Evolutionary conservation across 2,329 filamentous ascomycete genomes (phyloP).

Genomic region (Proliferodiscus dingleyae): DNA sequence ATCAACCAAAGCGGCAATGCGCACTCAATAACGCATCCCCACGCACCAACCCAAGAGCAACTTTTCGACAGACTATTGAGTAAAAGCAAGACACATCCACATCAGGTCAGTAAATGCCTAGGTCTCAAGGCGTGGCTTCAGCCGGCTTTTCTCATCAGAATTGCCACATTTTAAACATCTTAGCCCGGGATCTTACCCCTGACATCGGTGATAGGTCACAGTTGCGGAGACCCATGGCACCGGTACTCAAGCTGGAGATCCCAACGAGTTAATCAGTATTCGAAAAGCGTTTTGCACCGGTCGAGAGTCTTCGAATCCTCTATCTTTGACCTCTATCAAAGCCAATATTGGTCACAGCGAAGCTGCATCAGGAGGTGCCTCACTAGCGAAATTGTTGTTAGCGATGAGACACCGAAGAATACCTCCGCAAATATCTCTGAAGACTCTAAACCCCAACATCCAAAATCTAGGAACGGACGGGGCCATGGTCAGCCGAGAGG

Average conservation of each 20-base stretch:
- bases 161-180: too few relatives aligned
- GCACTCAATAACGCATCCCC: neutral
- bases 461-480: neutral
- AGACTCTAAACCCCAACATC: neutral
- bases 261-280: slow-evolving; percentile 2
- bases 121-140: too few relatives aligned
- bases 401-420: neutral
- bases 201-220: too few relatives aligned
- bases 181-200: too few relatives aligned
- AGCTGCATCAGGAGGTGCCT: neutral
- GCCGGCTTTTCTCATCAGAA: too few relatives aligned
- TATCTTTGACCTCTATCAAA: neutral
- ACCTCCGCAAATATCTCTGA: neutral
- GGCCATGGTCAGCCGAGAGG: neutral
- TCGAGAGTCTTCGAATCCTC: neutral
- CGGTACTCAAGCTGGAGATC: slow-evolving; percentile 12
- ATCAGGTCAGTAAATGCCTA: too few relatives aligned
- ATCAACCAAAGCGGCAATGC: neutral
- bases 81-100: neutral
- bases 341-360: neutral
- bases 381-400: neutral
- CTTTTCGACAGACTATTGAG: neutral
- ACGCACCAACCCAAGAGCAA: neutral
- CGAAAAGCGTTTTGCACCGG: neutral
- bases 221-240: slow-evolving; percentile 14